Conservation (phyloP, 129 eudicot genomes). For the Escallonia rubra region DNA sequence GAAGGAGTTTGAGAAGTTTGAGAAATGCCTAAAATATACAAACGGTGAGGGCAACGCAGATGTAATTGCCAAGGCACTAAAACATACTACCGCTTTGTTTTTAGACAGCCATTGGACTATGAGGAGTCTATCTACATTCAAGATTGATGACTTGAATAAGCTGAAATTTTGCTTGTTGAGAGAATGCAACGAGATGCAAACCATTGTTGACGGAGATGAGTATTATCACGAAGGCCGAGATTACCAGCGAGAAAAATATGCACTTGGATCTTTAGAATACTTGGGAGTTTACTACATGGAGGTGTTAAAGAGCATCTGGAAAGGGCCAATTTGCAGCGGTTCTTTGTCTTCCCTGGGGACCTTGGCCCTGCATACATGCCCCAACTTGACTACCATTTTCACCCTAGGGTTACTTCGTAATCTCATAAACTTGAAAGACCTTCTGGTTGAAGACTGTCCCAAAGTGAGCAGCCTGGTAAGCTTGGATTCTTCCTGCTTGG, state of each 20-base stretch:
- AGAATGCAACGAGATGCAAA: constrained; percentile 40
- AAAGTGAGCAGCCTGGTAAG: constrained; percentile 1
- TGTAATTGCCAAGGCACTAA: constrained; percentile 17
- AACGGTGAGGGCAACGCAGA: constrained; percentile 22
- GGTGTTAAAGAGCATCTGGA: constrained; percentile 27
- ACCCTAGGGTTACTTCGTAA: not conserved
- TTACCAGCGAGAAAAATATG: not conserved
- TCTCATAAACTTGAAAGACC: constrained; percentile 15
- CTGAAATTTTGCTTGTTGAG: constrained; percentile 31
- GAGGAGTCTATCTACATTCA: constrained; percentile 14
- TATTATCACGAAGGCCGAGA: not conserved
- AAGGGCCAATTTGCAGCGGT: constrained; percentile 16
- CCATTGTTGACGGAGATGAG: constrained; percentile 22
- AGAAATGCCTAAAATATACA: constrained; percentile 28
- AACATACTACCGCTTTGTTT: constrained; percentile 26
- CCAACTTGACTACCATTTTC: constrained; percentile 18
- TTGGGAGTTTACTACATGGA: constrained; percentile 29
- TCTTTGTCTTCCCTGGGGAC: constrained; percentile 16
- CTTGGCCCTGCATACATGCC: constrained; percentile 29
- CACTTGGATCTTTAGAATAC: constrained; percentile 18
- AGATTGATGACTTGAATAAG: constrained; percentile 3
- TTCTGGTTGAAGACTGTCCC: constrained; percentile 27
- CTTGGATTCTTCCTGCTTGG: not conserved
- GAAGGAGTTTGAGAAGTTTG: constrained; percentile 14
- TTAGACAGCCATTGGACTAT: constrained; percentile 28